Conservation (phyloP, 2,329 filamentous ascomycete genomes). For the Corniculantispora saksenae region DNA sequence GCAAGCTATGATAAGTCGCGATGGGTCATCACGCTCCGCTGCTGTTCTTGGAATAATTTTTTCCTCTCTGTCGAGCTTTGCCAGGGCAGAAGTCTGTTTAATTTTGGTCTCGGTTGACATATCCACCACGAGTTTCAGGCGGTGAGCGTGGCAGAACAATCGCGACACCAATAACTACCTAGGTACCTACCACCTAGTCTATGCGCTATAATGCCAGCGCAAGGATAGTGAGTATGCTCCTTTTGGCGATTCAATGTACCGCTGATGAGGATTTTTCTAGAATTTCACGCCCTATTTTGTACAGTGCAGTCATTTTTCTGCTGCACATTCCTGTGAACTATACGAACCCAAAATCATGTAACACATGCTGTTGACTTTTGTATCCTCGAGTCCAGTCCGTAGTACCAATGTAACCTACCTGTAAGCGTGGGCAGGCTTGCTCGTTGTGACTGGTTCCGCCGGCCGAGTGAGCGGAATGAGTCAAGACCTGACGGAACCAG, state of each 20-base stretch:
- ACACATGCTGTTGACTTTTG: no score
- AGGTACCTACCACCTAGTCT: no score
- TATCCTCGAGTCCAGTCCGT: no score
- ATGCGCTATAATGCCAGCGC: no score
- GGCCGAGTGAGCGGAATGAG: conserved; percentile 4
- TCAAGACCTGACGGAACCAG: neutral
- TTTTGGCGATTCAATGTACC: neutral
- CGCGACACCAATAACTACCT: neutral
- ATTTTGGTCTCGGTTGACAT: conserved; percentile 6
- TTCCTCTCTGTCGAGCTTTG: neutral
- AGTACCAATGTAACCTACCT: no score
- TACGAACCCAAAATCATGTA: no score
- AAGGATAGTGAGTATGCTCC: no score
- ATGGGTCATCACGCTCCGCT: conserved; percentile 1
- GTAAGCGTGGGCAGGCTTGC: neutral
- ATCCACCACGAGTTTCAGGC: conserved; percentile 28
- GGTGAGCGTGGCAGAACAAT: conserved; percentile 33
- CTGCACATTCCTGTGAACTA: no score
- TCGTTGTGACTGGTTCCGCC: neutral
- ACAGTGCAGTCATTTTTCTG: no score
- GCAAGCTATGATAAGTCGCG: conserved; percentile 4
- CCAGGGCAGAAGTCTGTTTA: neutral
- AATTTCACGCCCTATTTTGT: no score
- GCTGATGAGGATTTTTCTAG: neutral
- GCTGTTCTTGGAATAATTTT: neutral